Conservation (phyloP, 371 early-diverging fungal genomes). For the Mucor irregularis region DNA sequence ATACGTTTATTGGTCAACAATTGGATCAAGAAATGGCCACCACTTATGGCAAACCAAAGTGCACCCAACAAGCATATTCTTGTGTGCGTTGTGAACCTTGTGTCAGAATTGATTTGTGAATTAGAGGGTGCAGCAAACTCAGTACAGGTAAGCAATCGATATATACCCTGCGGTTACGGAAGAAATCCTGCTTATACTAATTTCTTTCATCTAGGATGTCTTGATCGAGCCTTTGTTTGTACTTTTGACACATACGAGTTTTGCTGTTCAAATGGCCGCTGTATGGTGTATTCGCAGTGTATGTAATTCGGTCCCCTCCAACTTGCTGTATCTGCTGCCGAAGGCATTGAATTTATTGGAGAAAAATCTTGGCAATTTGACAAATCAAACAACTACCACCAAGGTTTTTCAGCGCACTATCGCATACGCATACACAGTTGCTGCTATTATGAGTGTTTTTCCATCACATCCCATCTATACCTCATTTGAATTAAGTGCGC, state of each 20-base stretch:
- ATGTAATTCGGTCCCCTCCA: constrained; percentile 66
- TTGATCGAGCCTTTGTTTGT: constrained; percentile 65
- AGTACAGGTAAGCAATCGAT: too few species aligned
- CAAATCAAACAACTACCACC: constrained; percentile 41
- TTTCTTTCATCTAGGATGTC: constrained; percentile 62
- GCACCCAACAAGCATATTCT: constrained; percentile 64
- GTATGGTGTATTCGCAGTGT: constrained; percentile 75
- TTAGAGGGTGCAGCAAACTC: constrained; percentile 76
- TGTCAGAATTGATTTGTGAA: constrained; percentile 72
- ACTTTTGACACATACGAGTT: constrained; percentile 69
- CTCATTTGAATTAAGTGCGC: constrained; percentile 74
- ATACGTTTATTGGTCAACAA: constrained; percentile 63
- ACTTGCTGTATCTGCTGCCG: constrained; percentile 63
- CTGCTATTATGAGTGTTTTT: constrained; percentile 73
- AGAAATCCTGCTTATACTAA: too few species aligned
- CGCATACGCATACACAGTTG: constrained; percentile 68
- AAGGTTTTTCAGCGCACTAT: constrained; percentile 59
- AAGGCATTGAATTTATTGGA: constrained; percentile 61
- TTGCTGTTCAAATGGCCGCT: constrained; percentile 75
- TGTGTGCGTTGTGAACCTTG: constrained; percentile 72
- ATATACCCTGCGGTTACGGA: too few species aligned
- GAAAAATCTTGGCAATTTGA: constrained; percentile 54
- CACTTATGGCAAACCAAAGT: constrained; percentile 60
- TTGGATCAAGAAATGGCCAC: constrained; percentile 74
- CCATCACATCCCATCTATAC: constrained; percentile 71